Conservation (phyloP, 2,329 filamentous ascomycete genomes). For the Ophiosphaerella herpotricha region DNA sequence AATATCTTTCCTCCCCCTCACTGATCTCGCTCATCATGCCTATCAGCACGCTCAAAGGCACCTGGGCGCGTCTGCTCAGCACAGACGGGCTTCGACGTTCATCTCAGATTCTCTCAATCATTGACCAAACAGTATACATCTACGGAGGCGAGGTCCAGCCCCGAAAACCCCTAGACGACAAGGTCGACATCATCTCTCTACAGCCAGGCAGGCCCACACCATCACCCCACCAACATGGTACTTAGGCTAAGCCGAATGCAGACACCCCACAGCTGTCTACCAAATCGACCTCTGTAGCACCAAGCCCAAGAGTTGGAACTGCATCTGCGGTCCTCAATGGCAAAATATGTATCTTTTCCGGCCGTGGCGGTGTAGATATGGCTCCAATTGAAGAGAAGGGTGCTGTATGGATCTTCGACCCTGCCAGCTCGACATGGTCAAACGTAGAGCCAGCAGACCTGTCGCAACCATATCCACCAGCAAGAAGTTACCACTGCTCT, state of each 20-base stretch:
- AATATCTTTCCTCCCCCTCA: not conserved
- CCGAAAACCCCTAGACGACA: slow-evolving; percentile 71
- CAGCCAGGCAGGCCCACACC: slow-evolving; percentile 9
- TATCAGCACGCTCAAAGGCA: slow-evolving; percentile 34
- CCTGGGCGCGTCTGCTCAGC: slow-evolving; percentile 44
- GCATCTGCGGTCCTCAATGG: slow-evolving; percentile 70
- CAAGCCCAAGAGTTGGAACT: slow-evolving; percentile 72
- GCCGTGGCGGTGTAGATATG: slow-evolving; percentile 72
- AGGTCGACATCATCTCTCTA: slow-evolving; percentile 69
- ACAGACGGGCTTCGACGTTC: slow-evolving; percentile 65
- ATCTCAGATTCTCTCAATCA: slow-evolving; percentile 70
- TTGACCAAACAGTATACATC: slow-evolving; percentile 65
- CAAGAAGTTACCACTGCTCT: slow-evolving; percentile 74
- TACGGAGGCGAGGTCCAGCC: slow-evolving; percentile 77
- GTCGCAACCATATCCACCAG: slow-evolving; percentile 59
- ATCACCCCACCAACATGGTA: slow-evolving; percentile 22
- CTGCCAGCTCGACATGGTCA: slow-evolving; percentile 66
- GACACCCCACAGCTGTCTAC: slow-evolving; percentile 47
- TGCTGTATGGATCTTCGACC: slow-evolving; percentile 76
- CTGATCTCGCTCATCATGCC: slow-evolving; percentile 23
- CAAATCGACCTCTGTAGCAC: slow-evolving; percentile 51
- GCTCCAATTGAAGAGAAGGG: slow-evolving; percentile 74
- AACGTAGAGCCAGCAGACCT: slow-evolving; percentile 61
- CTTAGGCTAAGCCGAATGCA: slow-evolving; percentile 39
- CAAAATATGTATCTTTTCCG: slow-evolving; percentile 81